Evolutionary conservation across 2,329 filamentous ascomycete species (phyloP).

Genomic region (Zasmidium cellare): DNA sequence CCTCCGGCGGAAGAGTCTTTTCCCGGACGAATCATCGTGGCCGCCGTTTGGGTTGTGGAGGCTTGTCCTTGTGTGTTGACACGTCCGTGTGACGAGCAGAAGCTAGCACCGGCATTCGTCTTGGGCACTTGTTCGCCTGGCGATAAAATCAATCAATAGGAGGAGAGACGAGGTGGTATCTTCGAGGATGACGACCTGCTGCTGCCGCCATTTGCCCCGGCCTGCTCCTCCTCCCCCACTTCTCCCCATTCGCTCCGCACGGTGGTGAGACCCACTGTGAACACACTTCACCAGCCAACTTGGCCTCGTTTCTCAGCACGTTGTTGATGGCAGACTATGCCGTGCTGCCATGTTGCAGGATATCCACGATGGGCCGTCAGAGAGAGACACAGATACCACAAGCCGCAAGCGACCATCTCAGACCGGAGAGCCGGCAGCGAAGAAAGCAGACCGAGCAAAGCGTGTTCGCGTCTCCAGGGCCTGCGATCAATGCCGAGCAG

Average conservation of each 20-base stretch:
- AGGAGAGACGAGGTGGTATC: background rate
- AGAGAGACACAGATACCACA: conserved; percentile 5
- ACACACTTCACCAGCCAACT: background rate
- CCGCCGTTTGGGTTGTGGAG: background rate
- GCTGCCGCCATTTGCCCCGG: background rate
- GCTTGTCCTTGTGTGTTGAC: background rate
- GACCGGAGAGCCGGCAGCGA: conserved; percentile 5
- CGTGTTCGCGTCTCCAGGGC: conserved; percentile 48
- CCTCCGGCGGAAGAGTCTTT: background rate
- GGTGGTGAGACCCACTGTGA: background rate
- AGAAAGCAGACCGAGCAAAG: conserved; percentile 45
- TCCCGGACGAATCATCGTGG: background rate
- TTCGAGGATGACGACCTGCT: background rate
- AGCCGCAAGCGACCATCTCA: conserved; percentile 16
- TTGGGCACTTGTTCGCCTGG: background rate
- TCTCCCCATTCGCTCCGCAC: background rate
- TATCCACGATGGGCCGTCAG: conserved; percentile 8
- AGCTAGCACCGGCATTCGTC: background rate
- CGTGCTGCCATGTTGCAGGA: conserved; percentile 17
- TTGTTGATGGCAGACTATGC: conserved; percentile 5
- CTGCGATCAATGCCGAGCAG: conserved; percentile 37
- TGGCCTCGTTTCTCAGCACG: background rate
- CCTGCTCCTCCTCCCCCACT: background rate
- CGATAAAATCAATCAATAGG: background rate
- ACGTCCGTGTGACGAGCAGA: background rate